Conservation (phyloP, 352 stramenopile species). For the Halophytophthora batemanensis region DNA sequence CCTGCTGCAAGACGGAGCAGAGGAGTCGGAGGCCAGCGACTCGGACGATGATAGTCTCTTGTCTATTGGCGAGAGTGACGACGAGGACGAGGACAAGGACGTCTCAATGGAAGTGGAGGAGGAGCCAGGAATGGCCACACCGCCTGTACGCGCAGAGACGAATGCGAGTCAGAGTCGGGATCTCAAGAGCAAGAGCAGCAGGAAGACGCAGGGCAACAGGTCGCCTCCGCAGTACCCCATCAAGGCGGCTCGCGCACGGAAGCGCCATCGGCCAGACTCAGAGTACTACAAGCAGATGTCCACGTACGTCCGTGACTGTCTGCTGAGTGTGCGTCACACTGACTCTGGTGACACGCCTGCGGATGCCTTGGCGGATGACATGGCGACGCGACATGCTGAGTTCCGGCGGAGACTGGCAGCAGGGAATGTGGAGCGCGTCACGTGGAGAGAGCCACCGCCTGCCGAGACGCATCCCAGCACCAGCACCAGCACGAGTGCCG, state of each 20-base stretch:
- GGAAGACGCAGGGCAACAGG: slow-evolving; percentile 9
- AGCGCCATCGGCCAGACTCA: slow-evolving; percentile 79
- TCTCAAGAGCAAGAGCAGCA: slow-evolving; percentile 13
- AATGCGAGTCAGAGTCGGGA: slow-evolving; percentile 13
- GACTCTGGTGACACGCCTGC: slow-evolving; percentile 26
- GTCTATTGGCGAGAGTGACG: slow-evolving; percentile 60
- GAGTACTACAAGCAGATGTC: slow-evolving; percentile 86
- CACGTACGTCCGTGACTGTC: slow-evolving; percentile 76
- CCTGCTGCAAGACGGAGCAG: slow-evolving; percentile 38
- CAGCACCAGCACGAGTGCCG: slow-evolving; percentile 3
- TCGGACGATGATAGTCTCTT: slow-evolving; percentile 74
- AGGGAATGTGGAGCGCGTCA: slow-evolving; percentile 70
- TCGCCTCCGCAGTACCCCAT: slow-evolving; percentile 47
- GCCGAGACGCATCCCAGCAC: slow-evolving; percentile 12
- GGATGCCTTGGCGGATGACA: slow-evolving; percentile 52
- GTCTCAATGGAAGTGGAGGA: slow-evolving; percentile 28
- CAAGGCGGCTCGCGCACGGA: slow-evolving; percentile 68
- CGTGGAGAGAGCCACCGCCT: slow-evolving; percentile 66
- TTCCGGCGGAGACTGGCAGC: slow-evolving; percentile 66
- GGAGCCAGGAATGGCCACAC: slow-evolving; percentile 15
- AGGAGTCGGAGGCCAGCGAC: slow-evolving; percentile 43
- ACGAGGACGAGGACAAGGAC: slow-evolving; percentile 44
- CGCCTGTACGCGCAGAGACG: neutral
- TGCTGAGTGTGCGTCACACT: slow-evolving; percentile 71
- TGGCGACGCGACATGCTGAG: slow-evolving; percentile 41